A percentile compares a stretch with the other conserved stretches of the same genome.
Evolutionary conservation across 2,329 filamentous ascomycete species (phyloP).

Genomic region (Pezizomycotina sp.): DNA sequence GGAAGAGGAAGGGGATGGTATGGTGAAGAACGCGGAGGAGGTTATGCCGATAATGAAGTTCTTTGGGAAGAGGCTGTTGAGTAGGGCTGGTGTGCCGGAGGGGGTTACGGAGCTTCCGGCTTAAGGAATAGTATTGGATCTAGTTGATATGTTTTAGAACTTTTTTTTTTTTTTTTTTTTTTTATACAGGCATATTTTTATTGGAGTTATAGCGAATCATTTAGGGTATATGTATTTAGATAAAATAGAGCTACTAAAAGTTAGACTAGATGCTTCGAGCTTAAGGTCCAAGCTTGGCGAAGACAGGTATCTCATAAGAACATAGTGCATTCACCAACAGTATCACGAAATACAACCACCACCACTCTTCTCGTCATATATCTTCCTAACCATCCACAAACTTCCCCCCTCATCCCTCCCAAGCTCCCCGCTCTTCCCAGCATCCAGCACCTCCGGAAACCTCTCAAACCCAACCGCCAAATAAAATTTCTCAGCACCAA

Average conservation of each 20-base stretch:
- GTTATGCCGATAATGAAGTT: constrained; percentile 83
- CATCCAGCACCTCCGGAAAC: constrained; percentile 12
- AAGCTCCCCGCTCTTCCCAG: constrained; percentile 11
- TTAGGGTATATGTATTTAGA: no score
- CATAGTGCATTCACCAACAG: no score
- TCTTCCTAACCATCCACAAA: constrained; percentile 18
- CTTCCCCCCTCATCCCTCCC: constrained; percentile 13
- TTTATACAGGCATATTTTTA: no score
- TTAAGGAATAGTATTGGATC: neutral
- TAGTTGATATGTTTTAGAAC: no score
- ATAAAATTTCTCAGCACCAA: constrained; percentile 20
- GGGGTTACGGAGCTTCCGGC: constrained; percentile 35
- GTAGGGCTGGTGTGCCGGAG: constrained; percentile 37
- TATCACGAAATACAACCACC: no score
- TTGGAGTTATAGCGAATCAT: no score
- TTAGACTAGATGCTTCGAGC: no score
- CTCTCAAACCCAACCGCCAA: constrained; percentile 13
- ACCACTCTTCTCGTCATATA: no score
- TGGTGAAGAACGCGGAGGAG: constrained; percentile 72
- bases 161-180: no score
- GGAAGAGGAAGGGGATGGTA: constrained; percentile 57
- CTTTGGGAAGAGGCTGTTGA: constrained; percentile 48
- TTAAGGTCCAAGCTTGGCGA: no score
- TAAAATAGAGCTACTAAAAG: no score
- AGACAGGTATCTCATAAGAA: no score